These are phyloP conservation scores for Flaveria brownii DNA, from an alignment of 129 eudicot genomes.

Conservation along the genomic window DNA sequence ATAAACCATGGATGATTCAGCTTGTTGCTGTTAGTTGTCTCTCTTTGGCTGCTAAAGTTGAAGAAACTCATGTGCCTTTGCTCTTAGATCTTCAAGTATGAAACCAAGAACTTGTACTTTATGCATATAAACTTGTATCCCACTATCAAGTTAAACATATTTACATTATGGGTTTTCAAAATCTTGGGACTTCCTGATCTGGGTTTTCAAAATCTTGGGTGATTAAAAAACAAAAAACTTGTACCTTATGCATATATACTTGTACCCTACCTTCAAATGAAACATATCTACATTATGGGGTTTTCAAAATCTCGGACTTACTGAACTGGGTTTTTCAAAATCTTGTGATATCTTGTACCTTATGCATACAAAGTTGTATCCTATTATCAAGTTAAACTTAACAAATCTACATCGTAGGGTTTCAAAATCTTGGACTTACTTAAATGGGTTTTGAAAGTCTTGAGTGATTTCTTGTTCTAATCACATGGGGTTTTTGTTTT, in stretches of 20 bases:
- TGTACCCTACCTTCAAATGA: no score
- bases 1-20: constrained; percentile 88
- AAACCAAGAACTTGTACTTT: not conserved
- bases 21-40: constrained; percentile 80
- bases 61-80: constrained; percentile 80
- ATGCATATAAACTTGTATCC: not conserved
- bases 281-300: no score
- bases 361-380: no score
- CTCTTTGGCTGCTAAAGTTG: constrained; percentile 93
- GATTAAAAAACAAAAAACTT: no score
- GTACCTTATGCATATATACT: no score
- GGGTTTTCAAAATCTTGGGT: not conserved
- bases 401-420: no score
- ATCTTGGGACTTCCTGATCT: not conserved
- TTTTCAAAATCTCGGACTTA: not conserved
- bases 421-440: no score
- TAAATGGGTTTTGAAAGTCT: not conserved
- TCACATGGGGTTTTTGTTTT: constrained; percentile 6
- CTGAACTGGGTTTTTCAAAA: not conserved
- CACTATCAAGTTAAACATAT: not conserved
- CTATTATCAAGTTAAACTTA: no score
- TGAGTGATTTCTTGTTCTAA: not conserved
- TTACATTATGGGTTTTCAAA: constrained; percentile 4
- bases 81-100: constrained; percentile 87
- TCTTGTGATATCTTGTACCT: no score